Evolutionary conservation across 257 asterid genomes (phyloP).

Genomic region (Solanum lycopersicoides): DNA sequence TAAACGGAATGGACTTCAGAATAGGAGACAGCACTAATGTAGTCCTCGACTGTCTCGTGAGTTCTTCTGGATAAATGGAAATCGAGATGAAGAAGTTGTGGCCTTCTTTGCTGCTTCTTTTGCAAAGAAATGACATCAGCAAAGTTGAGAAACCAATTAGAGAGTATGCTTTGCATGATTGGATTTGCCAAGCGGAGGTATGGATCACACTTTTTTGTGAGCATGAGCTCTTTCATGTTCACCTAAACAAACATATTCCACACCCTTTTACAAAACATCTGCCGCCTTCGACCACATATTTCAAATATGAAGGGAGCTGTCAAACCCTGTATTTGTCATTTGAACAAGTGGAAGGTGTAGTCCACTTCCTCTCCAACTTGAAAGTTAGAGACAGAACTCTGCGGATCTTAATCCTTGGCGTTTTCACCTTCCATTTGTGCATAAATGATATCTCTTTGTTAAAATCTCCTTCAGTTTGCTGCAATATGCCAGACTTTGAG

Average conservation of each 20-base stretch:
- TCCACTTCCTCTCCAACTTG: background rate
- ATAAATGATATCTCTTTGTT: background rate
- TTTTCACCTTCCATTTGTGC: background rate
- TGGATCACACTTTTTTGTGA: background rate
- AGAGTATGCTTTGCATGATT: background rate
- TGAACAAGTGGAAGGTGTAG: background rate
- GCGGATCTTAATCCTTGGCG: background rate
- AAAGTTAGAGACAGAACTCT: background rate
- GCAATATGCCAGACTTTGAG: background rate
- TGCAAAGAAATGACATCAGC: background rate
- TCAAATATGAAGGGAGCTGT: background rate
- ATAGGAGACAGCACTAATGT: background rate
- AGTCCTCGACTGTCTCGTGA: background rate
- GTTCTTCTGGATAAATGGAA: background rate
- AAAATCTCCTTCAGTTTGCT: background rate
- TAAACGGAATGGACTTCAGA: background rate
- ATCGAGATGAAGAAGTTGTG: background rate
- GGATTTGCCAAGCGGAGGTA: background rate
- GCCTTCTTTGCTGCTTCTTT: background rate
- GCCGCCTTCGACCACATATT: background rate
- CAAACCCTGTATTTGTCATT: background rate
- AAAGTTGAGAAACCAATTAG: background rate
- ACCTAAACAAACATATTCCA: background rate
- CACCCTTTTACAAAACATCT: background rate
- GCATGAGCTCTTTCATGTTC: background rate